phyloP scores from a whole-genome alignment of 2,329 filamentous ascomycete genomes.

The Metarhizium album region DNA sequence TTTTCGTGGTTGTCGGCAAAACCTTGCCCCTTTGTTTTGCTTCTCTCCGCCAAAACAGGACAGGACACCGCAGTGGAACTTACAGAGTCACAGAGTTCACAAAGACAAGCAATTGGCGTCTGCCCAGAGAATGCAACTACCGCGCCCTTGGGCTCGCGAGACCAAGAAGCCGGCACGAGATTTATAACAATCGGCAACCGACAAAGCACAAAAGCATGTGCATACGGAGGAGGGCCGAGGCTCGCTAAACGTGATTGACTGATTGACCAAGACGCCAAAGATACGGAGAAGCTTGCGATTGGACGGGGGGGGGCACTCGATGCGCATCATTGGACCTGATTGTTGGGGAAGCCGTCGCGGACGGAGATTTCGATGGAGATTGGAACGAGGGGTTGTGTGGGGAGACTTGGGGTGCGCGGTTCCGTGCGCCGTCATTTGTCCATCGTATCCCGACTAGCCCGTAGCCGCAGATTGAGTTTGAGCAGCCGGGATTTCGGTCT shows the following conservation, averaged over 20 bases:
- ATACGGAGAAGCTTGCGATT: slow-evolving; percentile 8
- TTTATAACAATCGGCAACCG: slow-evolving; percentile 2
- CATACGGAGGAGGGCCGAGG: slow-evolving; percentile 6
- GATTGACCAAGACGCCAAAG: not conserved
- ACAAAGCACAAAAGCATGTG: slow-evolving; percentile 2
- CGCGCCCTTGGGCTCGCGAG: no score
- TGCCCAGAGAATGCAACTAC: no score
- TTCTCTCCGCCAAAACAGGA: no score
- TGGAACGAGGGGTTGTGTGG: not conserved
- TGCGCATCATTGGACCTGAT: slow-evolving; percentile 2
- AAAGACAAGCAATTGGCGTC: no score
- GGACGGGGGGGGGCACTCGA: not conserved
- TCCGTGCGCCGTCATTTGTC: not conserved
- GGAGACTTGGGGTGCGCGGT: not conserved
- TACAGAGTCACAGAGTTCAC: no score
- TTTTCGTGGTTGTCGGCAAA: no score
- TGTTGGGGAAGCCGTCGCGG: not conserved
- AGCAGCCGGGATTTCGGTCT: no score
- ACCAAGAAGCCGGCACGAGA: not conserved
- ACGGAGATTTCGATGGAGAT: not conserved
- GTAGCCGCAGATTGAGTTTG: no score
- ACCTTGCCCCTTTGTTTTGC: no score
- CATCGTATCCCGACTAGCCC: not conserved
- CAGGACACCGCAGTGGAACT: no score
- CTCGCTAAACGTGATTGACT: not conserved